phyloP scores from a whole-genome alignment of 2,329 filamentous ascomycete species.

The Sporothrix humicola region DNA sequence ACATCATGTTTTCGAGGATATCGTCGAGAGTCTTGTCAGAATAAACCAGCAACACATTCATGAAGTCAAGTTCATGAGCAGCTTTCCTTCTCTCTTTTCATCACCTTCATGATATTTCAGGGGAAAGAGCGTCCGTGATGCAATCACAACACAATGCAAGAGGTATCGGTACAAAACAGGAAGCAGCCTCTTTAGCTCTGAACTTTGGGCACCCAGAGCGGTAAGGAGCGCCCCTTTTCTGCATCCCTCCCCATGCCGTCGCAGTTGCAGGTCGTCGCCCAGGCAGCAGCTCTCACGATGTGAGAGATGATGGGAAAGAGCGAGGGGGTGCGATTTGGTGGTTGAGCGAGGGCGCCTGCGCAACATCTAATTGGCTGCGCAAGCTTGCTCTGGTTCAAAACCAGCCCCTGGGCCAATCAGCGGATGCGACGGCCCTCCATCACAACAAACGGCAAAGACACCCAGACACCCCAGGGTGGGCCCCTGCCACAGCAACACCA shows the following conservation, averaged over 20 bases:
- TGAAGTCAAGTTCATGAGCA: too few relatives aligned
- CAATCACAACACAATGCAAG: neutral
- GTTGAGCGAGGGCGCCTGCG: neutral
- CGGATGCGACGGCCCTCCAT: constrained; percentile 28
- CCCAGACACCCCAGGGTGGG: constrained; percentile 11
- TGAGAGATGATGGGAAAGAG: neutral
- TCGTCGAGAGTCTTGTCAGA: neutral
- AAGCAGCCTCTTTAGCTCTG: neutral
- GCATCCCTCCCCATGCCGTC: neutral
- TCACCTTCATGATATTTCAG: constrained; percentile 5
- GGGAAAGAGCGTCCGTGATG: constrained; percentile 17
- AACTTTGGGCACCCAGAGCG: neutral
- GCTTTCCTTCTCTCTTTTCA: neutral
- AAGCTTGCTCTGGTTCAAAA: neutral
- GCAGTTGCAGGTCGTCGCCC: constrained; percentile 22
- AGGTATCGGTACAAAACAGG: constrained; percentile 16
- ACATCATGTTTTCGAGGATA: too few relatives aligned
- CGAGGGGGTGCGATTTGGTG: neutral
- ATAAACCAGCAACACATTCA: neutral
- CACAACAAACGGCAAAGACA: constrained; percentile 7
- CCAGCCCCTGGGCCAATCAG: constrained; percentile 22
- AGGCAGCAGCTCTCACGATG: constrained; percentile 26
- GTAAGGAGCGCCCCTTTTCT: constrained; percentile 1
- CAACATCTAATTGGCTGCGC: constrained; percentile 33
- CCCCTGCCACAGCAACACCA: constrained; percentile 27